Evolutionary conservation across 1,284 basidiomycete genomes (phyloP), one percentile per base, ranked within the genome.

Genomic region (Laetiporus sulphureus): DNA sequence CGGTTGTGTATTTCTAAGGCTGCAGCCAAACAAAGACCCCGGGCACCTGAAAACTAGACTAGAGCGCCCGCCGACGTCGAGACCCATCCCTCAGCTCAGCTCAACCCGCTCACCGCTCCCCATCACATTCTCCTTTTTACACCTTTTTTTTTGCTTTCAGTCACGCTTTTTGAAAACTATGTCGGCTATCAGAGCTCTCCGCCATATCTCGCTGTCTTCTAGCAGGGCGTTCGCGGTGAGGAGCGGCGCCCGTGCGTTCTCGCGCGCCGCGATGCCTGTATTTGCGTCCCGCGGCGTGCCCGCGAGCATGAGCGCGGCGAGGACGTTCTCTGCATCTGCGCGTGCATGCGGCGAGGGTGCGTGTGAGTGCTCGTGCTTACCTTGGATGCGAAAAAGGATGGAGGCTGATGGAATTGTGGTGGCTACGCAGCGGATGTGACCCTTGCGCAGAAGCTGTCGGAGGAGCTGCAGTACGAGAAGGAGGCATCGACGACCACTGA

Each of bases 381-480:
- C 42, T 41, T 25, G 40, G 19, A 22, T 16, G 18, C 15, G 18
- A n/a, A n/a, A n/a, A n/a, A n/a, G n/a, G 21, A 3, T 23, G 16
- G 4, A n/a, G 40, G 21, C 39, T 57, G 38, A 48, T 33, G n/a
- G n/a, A n/a, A n/a, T n/a, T n/a, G 22, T 22, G 30, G 32, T 18
- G 5, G 40, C 8, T 38, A 20, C n/a, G 29, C 59, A 90, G 84
- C 77, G 48, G 91, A 94, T 61, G 66, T 79, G 20, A 64, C 78
- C 29, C 77, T 98, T 34, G 69, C 79, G 7, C 73, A 82, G 58
- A 90, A 88, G 51, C 72, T 97, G 21, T 66, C 73, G 27, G 83
- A 91, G 56, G 94, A 97, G 68, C 73, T 95, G 54, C 71, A 80
- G 49, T 96, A 87, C 63, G 94, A 98, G 69, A 71, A 76, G 46